Conservation (phyloP, 805 yeast species). For the Zygoascus ofunaensis region DNA sequence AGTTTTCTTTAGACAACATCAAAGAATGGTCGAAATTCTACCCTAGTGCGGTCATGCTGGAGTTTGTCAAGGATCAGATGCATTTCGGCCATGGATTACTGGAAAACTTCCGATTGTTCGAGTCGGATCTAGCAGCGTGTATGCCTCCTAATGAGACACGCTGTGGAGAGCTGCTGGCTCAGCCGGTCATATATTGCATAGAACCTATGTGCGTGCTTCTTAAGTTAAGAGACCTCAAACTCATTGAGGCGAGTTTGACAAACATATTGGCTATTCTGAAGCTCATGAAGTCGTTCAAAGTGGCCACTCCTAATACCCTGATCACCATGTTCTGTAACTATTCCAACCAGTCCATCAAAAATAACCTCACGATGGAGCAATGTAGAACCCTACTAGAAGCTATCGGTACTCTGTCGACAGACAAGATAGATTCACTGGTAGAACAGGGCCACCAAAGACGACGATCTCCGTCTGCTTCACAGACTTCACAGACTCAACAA, state of each 20-base stretch:
- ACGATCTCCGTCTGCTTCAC: not conserved
- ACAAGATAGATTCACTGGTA: not conserved
- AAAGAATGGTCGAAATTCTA: conserved; percentile 65
- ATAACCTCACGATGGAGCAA: conserved; percentile 61
- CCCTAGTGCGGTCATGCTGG: conserved; percentile 49
- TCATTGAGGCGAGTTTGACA: conserved; percentile 63
- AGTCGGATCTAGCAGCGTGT: conserved; percentile 19
- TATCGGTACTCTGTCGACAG: conserved; percentile 4
- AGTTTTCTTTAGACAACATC: conserved; percentile 58
- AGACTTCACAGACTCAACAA: too few species aligned
- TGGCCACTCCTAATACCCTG: conserved; percentile 44
- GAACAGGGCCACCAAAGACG: not conserved
- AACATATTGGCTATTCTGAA: conserved; percentile 21
- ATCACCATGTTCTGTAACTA: conserved; percentile 40
- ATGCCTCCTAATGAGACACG: conserved; percentile 1
- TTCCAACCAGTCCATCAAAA: conserved; percentile 51
- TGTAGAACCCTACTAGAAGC: conserved; percentile 44
- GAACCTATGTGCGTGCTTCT: conserved; percentile 69
- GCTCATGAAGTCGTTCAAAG: conserved; percentile 28
- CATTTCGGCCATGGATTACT: conserved; percentile 65
- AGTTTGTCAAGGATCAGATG: conserved; percentile 78
- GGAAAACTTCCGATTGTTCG: conserved; percentile 52
- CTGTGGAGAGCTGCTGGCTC: conserved; percentile 28
- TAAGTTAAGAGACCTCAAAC: conserved; percentile 67
- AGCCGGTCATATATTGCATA: conserved; percentile 46